Percentiles rank a stretch among this genome's conserved stretches.
Conservation (phyloP, 805 yeast genomes). For the Kazachstania psychrophila region DNA sequence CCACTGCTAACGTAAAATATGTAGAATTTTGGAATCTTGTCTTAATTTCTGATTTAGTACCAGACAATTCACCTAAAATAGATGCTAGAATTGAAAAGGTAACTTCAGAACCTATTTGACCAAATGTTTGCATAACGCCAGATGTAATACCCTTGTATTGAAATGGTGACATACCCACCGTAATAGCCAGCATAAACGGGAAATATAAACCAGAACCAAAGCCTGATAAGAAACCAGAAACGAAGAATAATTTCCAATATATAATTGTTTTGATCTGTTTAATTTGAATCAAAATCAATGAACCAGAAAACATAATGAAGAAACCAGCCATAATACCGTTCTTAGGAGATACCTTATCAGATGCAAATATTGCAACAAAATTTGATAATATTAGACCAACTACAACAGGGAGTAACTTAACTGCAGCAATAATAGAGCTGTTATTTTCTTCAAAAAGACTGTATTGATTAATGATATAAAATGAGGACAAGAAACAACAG, state of each 20-base stretch:
- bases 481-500: slow-evolving; percentile 1
- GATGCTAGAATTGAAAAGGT: slow-evolving; percentile 1
- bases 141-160: slow-evolving; percentile 1
- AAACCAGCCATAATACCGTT: slow-evolving; percentile 1
- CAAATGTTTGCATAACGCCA: slow-evolving; percentile 2
- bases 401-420: slow-evolving; percentile 1
- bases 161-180: not conserved
- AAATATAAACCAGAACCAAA: slow-evolving; percentile 1
- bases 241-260: slow-evolving; percentile 1
- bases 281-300: not conserved
- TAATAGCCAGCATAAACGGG: slow-evolving; percentile 1
- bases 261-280: not conserved
- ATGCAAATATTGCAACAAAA: not conserved
- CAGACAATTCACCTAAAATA: slow-evolving; percentile 1
- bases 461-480: slow-evolving; percentile 1
- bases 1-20: not conserved
- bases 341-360: not conserved
- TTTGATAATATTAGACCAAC: not conserved
- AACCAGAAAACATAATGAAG: not conserved
- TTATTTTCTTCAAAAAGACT: slow-evolving; percentile 1
- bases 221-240: not conserved
- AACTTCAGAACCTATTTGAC: slow-evolving; percentile 1
- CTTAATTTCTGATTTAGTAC: not conserved
- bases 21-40: not conserved
- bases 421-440: not conserved